Conservation (phyloP, 345 rosid species). For the Salix purpurea region DNA sequence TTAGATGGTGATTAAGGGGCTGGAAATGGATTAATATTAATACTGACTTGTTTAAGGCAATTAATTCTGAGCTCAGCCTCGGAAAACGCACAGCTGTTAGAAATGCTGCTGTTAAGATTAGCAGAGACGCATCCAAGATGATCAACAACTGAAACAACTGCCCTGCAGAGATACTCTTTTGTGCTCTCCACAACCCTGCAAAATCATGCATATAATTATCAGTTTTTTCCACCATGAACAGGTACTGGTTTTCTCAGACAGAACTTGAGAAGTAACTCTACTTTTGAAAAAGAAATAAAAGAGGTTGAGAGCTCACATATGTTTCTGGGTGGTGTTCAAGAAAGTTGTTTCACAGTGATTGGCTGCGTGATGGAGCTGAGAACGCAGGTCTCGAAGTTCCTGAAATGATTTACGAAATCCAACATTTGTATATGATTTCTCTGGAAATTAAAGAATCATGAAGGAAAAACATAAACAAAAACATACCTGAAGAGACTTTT, state of each 20-base stretch:
- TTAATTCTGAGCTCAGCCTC: slow-evolving; percentile 51
- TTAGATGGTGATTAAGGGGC: neutral
- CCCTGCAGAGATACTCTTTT: slow-evolving; percentile 57
- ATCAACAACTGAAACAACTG: slow-evolving; percentile 60
- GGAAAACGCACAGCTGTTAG: slow-evolving; percentile 27
- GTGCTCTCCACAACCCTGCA: slow-evolving; percentile 58
- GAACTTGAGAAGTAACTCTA: neutral
- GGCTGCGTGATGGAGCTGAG: slow-evolving; percentile 62
- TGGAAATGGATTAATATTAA: neutral
- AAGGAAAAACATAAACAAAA: neutral
- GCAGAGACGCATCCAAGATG: slow-evolving; percentile 62
- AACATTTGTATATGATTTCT: neutral
- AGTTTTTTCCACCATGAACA: neutral
- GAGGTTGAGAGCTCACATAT: slow-evolving; percentile 22
- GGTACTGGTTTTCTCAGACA: too few species aligned
- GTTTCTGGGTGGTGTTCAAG: slow-evolving; percentile 42
- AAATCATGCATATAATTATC: neutral
- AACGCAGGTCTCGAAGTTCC: slow-evolving; percentile 62
- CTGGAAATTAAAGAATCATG: neutral
- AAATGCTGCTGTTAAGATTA: slow-evolving; percentile 37
- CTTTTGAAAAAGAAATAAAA: too few species aligned
- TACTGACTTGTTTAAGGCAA: slow-evolving; percentile 52
- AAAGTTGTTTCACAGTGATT: slow-evolving; percentile 56
- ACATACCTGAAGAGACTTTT: slow-evolving; percentile 52
- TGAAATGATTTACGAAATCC: neutral